Base-by-base conservation (phyloP, 2,329 filamentous ascomycete species). In the Diaporthe citriasiana region DNA sequence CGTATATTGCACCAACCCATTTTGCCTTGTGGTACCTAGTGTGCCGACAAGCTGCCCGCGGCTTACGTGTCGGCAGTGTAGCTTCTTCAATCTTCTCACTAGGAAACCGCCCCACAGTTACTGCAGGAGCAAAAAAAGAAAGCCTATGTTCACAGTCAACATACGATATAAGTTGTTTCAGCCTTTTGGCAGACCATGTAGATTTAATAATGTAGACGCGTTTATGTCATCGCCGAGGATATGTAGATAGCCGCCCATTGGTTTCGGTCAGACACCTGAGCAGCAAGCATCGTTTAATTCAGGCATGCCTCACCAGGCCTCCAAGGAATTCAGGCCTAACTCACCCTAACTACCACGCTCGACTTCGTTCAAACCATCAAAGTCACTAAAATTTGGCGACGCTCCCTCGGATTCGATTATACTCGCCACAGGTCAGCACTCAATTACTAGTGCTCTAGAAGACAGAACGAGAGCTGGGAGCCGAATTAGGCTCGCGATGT, bases 381-480 rank as follows among this genome's bases (percentile, higher is more conserved):
- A n/a, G n/a, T n/a, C 19, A 50, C 47, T 50, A 50, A 50, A 50
- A 4, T 50, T 9, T 50, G 47, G 19, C n/a, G n/a, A 19, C 27
- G 51, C 12, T 53, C 51, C 51, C 51, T 53, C 30, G 51, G 30
- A 53, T 53, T 53, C 25, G 51, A 53, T 53, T 53, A 25, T 53
- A 25, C 51, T 12, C 25, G 51, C 25, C 51, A 53, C 51, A 53
- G 51, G 51, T 12, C 25, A 53, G 51, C 51, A 53, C 51, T 53
- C 51, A 53, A 53, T 53, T 53, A 53, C 51, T 53, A 7, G 10
- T 53, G 51, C 6, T 53, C 25, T 53, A 17, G 51, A 53, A 53
- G 51, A 53, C 51, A 9, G 51, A 53, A 53, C 17, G 51, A 12
- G 51, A 53, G 51, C 51, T 53, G 51, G 51, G 51, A 53, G 51